Base-by-base conservation (phyloP, 768 basidiomycete species). In the Phaffia australis region DNA sequence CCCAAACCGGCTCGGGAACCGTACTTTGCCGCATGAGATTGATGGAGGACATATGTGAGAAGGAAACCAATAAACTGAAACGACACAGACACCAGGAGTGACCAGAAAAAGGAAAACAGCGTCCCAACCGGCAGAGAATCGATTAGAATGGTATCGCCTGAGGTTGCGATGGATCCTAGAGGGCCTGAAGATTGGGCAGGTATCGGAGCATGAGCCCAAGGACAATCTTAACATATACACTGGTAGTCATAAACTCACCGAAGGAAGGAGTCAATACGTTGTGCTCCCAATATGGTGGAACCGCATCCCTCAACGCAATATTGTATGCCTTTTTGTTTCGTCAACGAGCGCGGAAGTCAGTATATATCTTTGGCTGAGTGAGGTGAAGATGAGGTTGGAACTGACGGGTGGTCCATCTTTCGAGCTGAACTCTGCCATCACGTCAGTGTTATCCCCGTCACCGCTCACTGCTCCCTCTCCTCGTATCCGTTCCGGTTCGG, bases 261-360 rank as follows among this genome's bases (percentile, higher is more conserved):
- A 68, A 64, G 18, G 47, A 70, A 0, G 90, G 90, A 0, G 92
- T 85, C 69, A 93, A 88, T 11, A 97, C 83, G 0, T 90, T 92
- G 0, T 89, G 97, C 74, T 99, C 94, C 89, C 91, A 97, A 76
- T 99, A 99, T 0, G 90, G 83, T 0, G 95, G 95, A 0, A 88
- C 92, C 0, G 89, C 83, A 73, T 99, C 94, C 32, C 85, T 83
- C 69, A 90, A 85, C 2, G 94, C 95, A 19, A 85, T 82, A 16
- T 85, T 81, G 73, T 99, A 99, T 0, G 91, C 84, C 88, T 92
- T n/a, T 65, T 21, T 49, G 16, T 32, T 5, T 16, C 29, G 47
- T 2, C 1, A 2, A 23, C 23, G 25, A 11, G 14, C 29, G 4
- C 29, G 3, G 46, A 4, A 49, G 30, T 56, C 47, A 48, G 49